Conservation (phyloP, 2,329 filamentous ascomycete genomes). For the Pseudodiploospora longispora region DNA sequence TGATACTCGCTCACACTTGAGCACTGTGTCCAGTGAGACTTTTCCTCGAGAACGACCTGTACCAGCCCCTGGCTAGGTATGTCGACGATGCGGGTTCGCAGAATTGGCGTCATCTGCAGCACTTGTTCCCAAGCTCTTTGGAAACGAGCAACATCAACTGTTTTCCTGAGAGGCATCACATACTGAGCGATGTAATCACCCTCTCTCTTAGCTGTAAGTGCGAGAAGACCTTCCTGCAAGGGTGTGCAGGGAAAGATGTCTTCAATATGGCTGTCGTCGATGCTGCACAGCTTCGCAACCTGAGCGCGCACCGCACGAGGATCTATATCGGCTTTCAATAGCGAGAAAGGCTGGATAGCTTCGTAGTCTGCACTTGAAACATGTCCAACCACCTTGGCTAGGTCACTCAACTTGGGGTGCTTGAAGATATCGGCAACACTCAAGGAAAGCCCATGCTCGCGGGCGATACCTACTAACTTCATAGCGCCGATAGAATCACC, state of each 20-base stretch:
- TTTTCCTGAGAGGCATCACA: background rate
- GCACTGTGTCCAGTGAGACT: background rate
- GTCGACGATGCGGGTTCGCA: slow-evolving; percentile 4
- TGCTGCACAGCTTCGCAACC: background rate
- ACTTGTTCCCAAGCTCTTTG: slow-evolving; percentile 2
- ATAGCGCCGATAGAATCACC: slow-evolving; percentile 35
- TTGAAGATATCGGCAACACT: slow-evolving; percentile 15
- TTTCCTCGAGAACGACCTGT: slow-evolving; percentile 1
- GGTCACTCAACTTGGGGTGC: slow-evolving; percentile 4
- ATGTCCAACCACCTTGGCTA: background rate
- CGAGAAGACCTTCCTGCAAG: slow-evolving; percentile 5
- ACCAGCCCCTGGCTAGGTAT: background rate
- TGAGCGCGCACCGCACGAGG: background rate
- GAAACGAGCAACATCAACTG: background rate
- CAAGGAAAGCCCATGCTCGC: slow-evolving; percentile 16
- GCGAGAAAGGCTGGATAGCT: background rate
- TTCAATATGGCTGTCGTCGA: background rate
- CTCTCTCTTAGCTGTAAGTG: background rate
- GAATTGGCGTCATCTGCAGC: slow-evolving; percentile 1
- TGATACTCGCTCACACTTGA: slow-evolving; percentile 22
- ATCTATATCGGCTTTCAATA: background rate
- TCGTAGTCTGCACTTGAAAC: background rate
- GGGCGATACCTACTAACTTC: slow-evolving; percentile 26
- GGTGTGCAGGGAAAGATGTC: slow-evolving; percentile 5
- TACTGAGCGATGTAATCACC: slow-evolving; percentile 4